A percentile compares a stretch with the other conserved stretches of the same genome.
phyloP scores from a whole-genome alignment of 108 stramenopile species.

The Cafeteria roenbergensis region DNA sequence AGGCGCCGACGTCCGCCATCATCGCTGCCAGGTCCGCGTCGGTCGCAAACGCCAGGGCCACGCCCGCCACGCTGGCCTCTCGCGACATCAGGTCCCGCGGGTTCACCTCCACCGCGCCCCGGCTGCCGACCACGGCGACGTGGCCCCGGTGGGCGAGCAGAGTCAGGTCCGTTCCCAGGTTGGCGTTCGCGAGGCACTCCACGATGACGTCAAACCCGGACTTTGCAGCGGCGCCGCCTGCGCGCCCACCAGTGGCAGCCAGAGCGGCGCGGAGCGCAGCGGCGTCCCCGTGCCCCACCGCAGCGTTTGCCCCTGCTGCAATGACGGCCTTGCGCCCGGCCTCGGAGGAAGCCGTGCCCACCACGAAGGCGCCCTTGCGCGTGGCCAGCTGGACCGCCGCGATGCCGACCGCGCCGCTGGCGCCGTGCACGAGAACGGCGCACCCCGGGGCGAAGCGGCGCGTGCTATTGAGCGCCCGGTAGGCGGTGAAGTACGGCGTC shows the following conservation, averaged over 20 bases:
- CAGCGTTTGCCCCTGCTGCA: not conserved
- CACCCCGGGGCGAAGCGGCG: not conserved
- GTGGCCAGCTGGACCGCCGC: not conserved
- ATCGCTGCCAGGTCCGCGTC: not conserved
- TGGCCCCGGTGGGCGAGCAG: not conserved
- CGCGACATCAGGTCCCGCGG: constrained; percentile 3
- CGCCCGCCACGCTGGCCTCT: not conserved
- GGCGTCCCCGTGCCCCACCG: not conserved
- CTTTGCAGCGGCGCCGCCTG: not conserved
- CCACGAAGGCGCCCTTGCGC: not conserved
- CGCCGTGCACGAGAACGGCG: not conserved
- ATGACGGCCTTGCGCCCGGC: not conserved
- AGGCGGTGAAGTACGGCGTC: not conserved
- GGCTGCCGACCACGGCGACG: not conserved
- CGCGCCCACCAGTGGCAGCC: not conserved
- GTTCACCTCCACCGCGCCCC: not conserved
- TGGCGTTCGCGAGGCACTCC: not conserved
- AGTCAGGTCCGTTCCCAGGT: not conserved
- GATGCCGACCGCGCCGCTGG: not conserved
- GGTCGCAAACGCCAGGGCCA: not conserved
- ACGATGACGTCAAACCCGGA: not conserved
- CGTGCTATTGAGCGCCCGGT: not conserved
- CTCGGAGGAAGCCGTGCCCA: not conserved
- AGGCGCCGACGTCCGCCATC: too few species aligned
- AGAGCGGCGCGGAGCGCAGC: not conserved